Evolutionary conservation across 1,284 basidiomycete species (phyloP).

Genomic region (Blastosporella zonata): DNA sequence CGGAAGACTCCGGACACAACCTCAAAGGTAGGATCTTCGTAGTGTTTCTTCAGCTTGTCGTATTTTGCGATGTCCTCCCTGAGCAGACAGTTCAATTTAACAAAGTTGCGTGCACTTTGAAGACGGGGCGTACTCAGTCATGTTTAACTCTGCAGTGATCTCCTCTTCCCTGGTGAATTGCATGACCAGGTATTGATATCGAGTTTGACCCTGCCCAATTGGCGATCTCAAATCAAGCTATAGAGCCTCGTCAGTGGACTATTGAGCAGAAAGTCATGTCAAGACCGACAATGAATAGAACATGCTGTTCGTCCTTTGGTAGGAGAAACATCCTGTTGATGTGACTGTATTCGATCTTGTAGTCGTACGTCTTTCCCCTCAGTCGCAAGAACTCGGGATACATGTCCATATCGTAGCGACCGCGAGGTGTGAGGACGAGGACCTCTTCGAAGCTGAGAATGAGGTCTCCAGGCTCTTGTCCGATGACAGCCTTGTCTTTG

Average conservation of each 20-base stretch:
- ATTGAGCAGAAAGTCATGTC: constrained; percentile 6
- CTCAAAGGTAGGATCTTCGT: constrained; percentile 92
- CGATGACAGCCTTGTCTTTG: constrained; percentile 96
- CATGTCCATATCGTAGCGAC: constrained; percentile 98
- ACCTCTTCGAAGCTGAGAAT: constrained; percentile 97
- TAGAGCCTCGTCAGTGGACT: not conserved
- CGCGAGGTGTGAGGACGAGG: constrained; percentile 94
- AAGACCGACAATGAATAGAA: constrained; percentile 82
- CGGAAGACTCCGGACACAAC: constrained; percentile 96
- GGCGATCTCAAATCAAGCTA: constrained; percentile 88
- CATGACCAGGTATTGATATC: constrained; percentile 97
- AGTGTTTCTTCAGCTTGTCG: constrained; percentile 87
- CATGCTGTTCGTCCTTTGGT: constrained; percentile 96
- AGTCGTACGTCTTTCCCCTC: constrained; percentile 98
- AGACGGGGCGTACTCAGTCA: constrained; percentile 72
- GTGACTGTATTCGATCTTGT: constrained; percentile 92
- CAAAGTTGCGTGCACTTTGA: not conserved
- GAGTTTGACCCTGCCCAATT: constrained; percentile 96
- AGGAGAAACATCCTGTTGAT: constrained; percentile 92
- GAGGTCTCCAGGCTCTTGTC: constrained; percentile 88
- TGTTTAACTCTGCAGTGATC: constrained; percentile 93
- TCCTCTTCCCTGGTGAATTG: constrained; percentile 97
- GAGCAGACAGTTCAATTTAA: constrained; percentile 2
- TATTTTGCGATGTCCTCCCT: constrained; percentile 74
- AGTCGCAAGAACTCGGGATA: constrained; percentile 92